Evolutionary conservation across 768 basidiomycete genomes (phyloP).

Genomic region (Suillus hirtellus): DNA sequence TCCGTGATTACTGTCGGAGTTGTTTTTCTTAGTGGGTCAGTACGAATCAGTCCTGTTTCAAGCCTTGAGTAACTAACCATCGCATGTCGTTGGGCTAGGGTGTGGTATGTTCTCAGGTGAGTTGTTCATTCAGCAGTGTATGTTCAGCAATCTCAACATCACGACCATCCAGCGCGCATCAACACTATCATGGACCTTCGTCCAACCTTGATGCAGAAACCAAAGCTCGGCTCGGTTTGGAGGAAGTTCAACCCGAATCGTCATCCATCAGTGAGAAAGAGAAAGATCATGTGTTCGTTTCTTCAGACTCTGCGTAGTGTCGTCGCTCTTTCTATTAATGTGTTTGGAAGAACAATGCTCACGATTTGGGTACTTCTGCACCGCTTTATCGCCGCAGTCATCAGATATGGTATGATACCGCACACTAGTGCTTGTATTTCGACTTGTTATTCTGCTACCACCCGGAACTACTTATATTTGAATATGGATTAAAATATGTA

Average conservation of each 20-base stretch:
- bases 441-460: too few relatives aligned
- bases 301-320: conserved; percentile 1
- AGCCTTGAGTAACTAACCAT: too few relatives aligned
- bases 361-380: neutral
- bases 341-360: neutral
- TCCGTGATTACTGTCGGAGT: conserved; percentile 62
- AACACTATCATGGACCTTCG: conserved; percentile 55
- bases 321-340: neutral
- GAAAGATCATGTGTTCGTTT: neutral
- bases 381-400: neutral
- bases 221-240: conserved; percentile 7
- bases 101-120: conserved; percentile 46
- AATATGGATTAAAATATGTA: neutral
- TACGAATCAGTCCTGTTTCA: conserved; percentile 10
- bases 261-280: conserved; percentile 5
- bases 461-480: neutral
- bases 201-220: conserved; percentile 41
- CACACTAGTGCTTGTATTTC: neutral
- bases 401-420: neutral
- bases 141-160: neutral
- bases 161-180: conserved; percentile 41
- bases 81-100: conserved; percentile 26
- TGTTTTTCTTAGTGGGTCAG: conserved; percentile 53
- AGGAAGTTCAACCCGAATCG: neutral
- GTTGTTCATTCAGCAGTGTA: neutral